Base-by-base conservation (phyloP, 1,284 basidiomycete species). In the Ustilago curta region DNA sequence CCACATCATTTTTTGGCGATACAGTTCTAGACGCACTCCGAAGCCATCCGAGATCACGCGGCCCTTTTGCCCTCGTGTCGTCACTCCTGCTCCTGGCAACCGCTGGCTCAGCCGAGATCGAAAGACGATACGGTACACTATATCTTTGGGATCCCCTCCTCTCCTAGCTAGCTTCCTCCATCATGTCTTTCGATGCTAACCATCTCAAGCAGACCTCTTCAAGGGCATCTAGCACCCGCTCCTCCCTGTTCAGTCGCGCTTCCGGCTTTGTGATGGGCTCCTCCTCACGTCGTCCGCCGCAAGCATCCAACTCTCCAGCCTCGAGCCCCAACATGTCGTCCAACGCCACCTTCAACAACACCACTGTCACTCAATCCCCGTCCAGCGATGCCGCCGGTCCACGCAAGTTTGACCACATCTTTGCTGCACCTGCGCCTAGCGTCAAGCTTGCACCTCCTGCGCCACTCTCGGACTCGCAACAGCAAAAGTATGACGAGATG, bases 401-500 rank as follows among this genome's bases (percentile, higher is more conserved):
- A 19, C 65, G 55, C n/a, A 57, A 71, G 31, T 81, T 79, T 43
- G 50, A 65, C 19, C 65, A 77, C 32, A 63, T 81, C 68, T 81
- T 81, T 49, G 55, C 72, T 25, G 53, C 57, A 18, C 79, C 79
- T 6, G 77, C 71, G 16, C 58, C 71, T 14, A 76, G 74, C 50
- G 72, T 77, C 58, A 63, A 75, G 56, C 68, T 74, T 18, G 14
- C 56, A 0, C 61, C 39, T 16, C 78, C 76, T 9, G 59, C 70
- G 6, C 54, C 68, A 45, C 73, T 82, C 25, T 69, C 79, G 18
- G 42, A 66, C 8, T 64, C 70, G 49, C 79, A 82, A 47, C 53
- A 76, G 48, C 52, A 47, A 23, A 79, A 78, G 63, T 80, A 78
- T 52, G 59, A 80, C 2, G 49, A 71, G 59, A 70, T 79, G 71